phyloP scores from a whole-genome alignment of 2,329 filamentous ascomycete genomes.

The Penicillium sp. region DNA sequence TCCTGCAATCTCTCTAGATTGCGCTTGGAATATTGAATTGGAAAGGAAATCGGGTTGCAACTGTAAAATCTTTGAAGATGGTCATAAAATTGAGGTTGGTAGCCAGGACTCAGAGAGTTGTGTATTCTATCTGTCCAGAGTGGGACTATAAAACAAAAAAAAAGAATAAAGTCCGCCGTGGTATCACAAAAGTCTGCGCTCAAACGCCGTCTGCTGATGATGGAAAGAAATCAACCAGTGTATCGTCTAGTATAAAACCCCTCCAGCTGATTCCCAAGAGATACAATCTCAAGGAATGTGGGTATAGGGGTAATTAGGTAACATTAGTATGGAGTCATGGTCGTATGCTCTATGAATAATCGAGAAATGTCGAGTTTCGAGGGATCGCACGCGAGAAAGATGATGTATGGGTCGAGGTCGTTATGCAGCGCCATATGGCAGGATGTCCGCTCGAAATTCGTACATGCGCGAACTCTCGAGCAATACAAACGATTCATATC shows the following conservation, averaged over 20 bases:
- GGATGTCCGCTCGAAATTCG: conserved; percentile 17
- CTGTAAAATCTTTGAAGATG: no score
- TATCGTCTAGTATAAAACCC: neutral
- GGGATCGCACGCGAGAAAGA: neutral
- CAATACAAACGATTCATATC: conserved; percentile 35
- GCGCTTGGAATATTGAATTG: no score
- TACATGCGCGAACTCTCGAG: conserved; percentile 29
- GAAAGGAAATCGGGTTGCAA: no score
- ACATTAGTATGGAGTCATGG: conserved; percentile 6
- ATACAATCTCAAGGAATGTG: neutral
- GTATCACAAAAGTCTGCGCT: conserved; percentile 11
- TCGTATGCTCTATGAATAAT: conserved; percentile 8
- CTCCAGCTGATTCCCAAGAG: neutral
- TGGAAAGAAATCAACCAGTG: neutral
- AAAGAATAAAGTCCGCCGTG: conserved; percentile 7
- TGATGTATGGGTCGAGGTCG: neutral
- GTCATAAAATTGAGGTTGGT: neutral
- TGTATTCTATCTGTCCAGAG: neutral
- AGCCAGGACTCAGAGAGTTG: neutral
- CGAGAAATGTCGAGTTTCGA: neutral
- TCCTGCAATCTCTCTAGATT: no score
- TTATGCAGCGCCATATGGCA: conserved; percentile 2
- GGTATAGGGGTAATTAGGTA: neutral
- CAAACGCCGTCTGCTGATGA: conserved; percentile 2
- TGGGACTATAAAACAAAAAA: neutral